Evolutionary conservation across 140 eudicot species (phyloP).

Genomic region (Flaveria floridana): DNA sequence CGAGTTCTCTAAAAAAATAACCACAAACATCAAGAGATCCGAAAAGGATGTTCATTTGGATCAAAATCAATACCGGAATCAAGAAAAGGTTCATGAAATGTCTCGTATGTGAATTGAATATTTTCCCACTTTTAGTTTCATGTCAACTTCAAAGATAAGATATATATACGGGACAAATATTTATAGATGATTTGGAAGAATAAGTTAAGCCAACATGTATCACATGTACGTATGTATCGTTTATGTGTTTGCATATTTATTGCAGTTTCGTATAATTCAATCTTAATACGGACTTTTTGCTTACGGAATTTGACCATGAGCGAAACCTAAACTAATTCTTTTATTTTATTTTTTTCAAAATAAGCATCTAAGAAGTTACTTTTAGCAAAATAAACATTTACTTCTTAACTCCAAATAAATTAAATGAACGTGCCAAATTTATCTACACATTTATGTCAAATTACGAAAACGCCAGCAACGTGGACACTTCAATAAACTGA

Average conservation of each 20-base stretch:
- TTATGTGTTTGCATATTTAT: background rate
- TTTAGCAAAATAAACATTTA: too few species aligned
- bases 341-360: too few species aligned
- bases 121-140: constrained; percentile 11
- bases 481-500: too few species aligned
- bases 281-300: background rate
- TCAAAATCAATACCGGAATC: constrained; percentile 18
- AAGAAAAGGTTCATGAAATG: constrained; percentile 22
- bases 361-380: too few species aligned
- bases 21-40: constrained; percentile 14
- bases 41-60: constrained; percentile 24
- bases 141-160: background rate
- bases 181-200: background rate
- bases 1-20: constrained; percentile 13
- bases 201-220: constrained; percentile 4
- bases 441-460: too few species aligned
- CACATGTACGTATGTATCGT: background rate
- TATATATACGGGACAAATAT: background rate
- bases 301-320: background rate
- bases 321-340: too few species aligned
- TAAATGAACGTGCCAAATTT: too few species aligned
- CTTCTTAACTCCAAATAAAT: too few species aligned
- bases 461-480: too few species aligned
- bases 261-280: background rate
- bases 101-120: constrained; percentile 37